Conservation (phyloP, 2,329 filamentous ascomycete species). For the Phyllosticta paracitricarpa region DNA sequence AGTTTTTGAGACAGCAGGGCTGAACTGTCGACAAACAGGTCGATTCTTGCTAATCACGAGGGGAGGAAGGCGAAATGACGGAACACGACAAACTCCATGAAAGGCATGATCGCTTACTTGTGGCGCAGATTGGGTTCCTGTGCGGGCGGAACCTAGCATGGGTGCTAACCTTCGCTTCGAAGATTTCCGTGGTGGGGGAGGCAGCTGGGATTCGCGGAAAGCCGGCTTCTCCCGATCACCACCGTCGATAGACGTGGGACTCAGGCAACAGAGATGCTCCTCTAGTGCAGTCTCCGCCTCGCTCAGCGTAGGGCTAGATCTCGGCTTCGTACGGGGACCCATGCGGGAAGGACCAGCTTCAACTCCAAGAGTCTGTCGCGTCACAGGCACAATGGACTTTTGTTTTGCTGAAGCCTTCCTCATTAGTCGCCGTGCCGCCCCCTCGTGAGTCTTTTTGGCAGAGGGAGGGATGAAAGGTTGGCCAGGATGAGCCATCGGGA, state of each 20-base stretch:
- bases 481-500: not conserved
- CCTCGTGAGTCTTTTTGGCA: not conserved
- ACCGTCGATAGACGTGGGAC: not conserved
- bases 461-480: not conserved
- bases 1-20: not conserved
- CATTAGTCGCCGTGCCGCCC: not conserved
- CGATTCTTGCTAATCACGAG: not conserved
- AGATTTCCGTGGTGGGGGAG: not conserved
- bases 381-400: not conserved
- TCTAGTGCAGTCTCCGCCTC: constrained; percentile 32
- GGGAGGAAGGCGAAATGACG: not conserved
- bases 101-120: not conserved
- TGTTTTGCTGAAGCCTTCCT: not conserved
- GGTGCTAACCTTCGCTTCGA: not conserved
- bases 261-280: constrained; percentile 11
- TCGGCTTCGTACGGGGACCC: constrained; percentile 7
- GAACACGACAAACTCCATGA: not conserved
- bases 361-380: not conserved
- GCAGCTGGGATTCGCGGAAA: not conserved
- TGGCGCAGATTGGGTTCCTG: not conserved
- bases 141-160: not conserved
- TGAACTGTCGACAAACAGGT: not conserved
- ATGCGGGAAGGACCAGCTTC: not conserved
- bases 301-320: constrained; percentile 36
- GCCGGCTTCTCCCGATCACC: not conserved